phyloP scores from a whole-genome alignment of 176 grass and related monocot genomes.

The Triticum turgidum region DNA sequence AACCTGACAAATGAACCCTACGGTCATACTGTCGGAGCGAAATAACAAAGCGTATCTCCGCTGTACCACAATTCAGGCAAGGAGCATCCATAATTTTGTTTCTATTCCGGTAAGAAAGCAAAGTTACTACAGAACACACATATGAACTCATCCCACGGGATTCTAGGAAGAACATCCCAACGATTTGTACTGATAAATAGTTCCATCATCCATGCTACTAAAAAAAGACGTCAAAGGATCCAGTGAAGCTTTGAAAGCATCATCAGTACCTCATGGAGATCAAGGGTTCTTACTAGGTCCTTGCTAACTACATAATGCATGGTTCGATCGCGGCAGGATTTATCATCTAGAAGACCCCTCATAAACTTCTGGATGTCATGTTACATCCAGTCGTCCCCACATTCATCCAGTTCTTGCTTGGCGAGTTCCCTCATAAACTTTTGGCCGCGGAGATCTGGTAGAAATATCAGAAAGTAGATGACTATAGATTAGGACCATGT shows the following conservation, averaged over 20 bases:
- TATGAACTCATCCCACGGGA: background rate
- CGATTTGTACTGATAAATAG: too few relatives aligned
- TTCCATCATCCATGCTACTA: too few relatives aligned
- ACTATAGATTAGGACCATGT: background rate
- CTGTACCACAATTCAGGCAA: background rate
- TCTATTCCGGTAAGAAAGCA: background rate
- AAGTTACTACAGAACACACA: background rate
- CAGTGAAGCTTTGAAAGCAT: background rate
- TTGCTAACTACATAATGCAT: background rate
- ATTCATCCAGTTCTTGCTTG: constrained; percentile 10
- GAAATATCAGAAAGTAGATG: background rate
- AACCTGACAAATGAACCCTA: too few relatives aligned
- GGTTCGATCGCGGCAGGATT: background rate
- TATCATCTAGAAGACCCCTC: background rate
- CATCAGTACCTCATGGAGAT: background rate
- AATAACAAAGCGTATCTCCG: background rate
- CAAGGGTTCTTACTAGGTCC: background rate
- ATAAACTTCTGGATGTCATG: background rate
- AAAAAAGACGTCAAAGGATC: too few relatives aligned
- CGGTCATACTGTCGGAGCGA: background rate
- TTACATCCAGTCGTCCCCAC: constrained; percentile 7
- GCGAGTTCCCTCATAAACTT: constrained; percentile 21
- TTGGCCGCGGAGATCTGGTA: constrained; percentile 21
- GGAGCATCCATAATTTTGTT: background rate
- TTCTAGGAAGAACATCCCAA: too few relatives aligned